A percentile compares a stretch with the other conserved stretches of the same genome.
Evolutionary conservation across 345 rosid species (phyloP).

Genomic region (Lumnitzera littorea): DNA sequence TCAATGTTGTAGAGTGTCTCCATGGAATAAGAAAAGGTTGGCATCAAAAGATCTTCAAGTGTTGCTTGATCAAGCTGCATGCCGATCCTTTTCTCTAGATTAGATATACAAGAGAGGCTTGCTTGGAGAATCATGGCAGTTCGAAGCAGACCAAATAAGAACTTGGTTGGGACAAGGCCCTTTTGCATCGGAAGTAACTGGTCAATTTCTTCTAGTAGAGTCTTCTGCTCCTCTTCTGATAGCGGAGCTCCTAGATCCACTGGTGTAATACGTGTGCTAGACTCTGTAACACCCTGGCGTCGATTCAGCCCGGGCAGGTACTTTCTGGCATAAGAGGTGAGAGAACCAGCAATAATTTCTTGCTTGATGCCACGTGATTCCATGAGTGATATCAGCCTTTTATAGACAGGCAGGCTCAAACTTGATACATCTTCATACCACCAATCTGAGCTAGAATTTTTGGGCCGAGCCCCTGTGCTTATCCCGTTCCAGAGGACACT

Average conservation of each 20-base stretch:
- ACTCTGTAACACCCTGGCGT: constrained; percentile 54
- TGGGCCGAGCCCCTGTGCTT: constrained; percentile 87
- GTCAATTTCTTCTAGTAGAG: constrained; percentile 68
- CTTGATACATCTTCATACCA: constrained; percentile 91
- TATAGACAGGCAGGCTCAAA: constrained; percentile 66
- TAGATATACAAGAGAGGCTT: constrained; percentile 51
- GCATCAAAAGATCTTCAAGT: constrained; percentile 91
- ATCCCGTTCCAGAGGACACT: constrained; percentile 96
- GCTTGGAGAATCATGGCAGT: constrained; percentile 75
- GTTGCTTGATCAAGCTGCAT: constrained; percentile 96
- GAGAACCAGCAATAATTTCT: constrained; percentile 72
- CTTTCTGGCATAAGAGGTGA: constrained; percentile 64
- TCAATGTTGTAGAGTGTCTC: constrained; percentile 93
- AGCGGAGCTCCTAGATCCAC: constrained; percentile 42
- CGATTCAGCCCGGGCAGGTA: constrained; percentile 81
- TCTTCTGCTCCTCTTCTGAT: constrained; percentile 84
- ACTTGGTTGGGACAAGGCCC: constrained; percentile 70
- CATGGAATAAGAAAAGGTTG: constrained; percentile 74
- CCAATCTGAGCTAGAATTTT: constrained; percentile 75
- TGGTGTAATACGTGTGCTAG: constrained; percentile 57
- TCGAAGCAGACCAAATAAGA: constrained; percentile 77
- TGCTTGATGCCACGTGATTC: constrained; percentile 70
- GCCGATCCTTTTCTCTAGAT: constrained; percentile 79
- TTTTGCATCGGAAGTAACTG: constrained; percentile 66
- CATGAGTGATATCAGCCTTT: constrained; percentile 63